phyloP scores from a whole-genome alignment of 2,329 filamentous ascomycete species.

The Monosporascus sp. region DNA sequence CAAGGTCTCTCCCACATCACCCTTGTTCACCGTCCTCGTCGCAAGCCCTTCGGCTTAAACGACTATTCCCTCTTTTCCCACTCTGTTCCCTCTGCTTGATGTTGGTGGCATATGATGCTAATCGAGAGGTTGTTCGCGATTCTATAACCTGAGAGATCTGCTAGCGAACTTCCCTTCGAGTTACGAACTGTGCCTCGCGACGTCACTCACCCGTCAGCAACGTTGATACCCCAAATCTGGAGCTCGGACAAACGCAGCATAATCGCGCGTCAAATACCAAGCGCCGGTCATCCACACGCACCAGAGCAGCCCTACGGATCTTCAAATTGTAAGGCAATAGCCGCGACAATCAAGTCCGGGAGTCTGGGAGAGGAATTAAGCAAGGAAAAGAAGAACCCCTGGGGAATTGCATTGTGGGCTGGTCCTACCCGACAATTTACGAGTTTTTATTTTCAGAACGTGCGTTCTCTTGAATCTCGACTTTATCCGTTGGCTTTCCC shows the following conservation, averaged over 20 bases:
- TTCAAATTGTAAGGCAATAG: too few relatives aligned
- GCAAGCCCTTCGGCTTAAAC: neutral
- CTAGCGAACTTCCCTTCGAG: neutral
- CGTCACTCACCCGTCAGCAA: neutral
- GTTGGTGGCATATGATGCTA: neutral
- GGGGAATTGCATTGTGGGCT: constrained; percentile 19
- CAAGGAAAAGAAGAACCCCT: neutral
- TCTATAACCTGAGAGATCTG: neutral
- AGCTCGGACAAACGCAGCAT: constrained; percentile 35
- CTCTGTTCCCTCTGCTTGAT: neutral
- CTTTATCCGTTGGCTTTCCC: neutral
- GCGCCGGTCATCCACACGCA: constrained; percentile 25
- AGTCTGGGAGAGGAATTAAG: neutral
- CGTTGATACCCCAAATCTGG: constrained; percentile 3
- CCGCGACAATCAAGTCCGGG: constrained; percentile 10
- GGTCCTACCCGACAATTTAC: constrained; percentile 17
- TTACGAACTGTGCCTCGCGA: neutral
- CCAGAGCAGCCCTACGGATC: neutral
- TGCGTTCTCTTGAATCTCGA: constrained; percentile 1
- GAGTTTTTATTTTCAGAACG: constrained; percentile 3
- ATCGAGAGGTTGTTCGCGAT: neutral
- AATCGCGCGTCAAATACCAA: constrained; percentile 43
- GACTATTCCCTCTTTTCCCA: neutral
- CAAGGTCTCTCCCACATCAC: neutral
- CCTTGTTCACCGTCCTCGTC: neutral